phyloP scores from a whole-genome alignment of 2,329 filamentous ascomycete genomes.

The Ustulina deusta region DNA sequence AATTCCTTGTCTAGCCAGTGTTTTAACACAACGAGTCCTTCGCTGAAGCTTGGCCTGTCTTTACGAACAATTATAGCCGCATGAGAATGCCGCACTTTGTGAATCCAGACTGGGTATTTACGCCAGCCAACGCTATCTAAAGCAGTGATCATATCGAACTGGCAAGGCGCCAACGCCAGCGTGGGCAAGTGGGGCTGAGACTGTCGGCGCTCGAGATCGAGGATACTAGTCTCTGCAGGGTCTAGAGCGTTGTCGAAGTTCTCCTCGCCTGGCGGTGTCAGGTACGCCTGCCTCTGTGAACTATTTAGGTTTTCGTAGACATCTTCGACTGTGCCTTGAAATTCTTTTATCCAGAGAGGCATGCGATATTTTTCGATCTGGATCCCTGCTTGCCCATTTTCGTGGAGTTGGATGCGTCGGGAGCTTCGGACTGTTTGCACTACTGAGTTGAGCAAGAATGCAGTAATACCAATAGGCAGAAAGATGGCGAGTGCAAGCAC shows the following conservation, averaged over 20 bases:
- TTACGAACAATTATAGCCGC: constrained; percentile 89
- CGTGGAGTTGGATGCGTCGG: constrained; percentile 80
- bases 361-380: constrained; percentile 78
- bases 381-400: constrained; percentile 75
- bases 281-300: constrained; percentile 76
- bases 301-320: constrained; percentile 80
- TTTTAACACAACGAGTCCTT: constrained; percentile 80
- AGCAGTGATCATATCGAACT: constrained; percentile 86
- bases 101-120: constrained; percentile 79
- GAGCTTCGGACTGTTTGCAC: constrained; percentile 82
- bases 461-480: constrained; percentile 76
- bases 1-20: constrained; percentile 88
- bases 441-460: constrained; percentile 80
- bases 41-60: constrained; percentile 74
- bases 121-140: constrained; percentile 75
- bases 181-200: constrained; percentile 68
- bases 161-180: constrained; percentile 80
- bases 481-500: constrained; percentile 74
- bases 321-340: constrained; percentile 81
- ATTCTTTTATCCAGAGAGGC: constrained; percentile 79
- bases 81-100: constrained; percentile 83
- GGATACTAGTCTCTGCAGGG: constrained; percentile 54
- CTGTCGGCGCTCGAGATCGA: constrained; percentile 56
- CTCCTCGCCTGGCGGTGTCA: constrained; percentile 68
- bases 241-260: constrained; percentile 55